Evolutionary conservation across 2,329 filamentous ascomycete genomes (phyloP).

Genomic region (Fusarium sp.): DNA sequence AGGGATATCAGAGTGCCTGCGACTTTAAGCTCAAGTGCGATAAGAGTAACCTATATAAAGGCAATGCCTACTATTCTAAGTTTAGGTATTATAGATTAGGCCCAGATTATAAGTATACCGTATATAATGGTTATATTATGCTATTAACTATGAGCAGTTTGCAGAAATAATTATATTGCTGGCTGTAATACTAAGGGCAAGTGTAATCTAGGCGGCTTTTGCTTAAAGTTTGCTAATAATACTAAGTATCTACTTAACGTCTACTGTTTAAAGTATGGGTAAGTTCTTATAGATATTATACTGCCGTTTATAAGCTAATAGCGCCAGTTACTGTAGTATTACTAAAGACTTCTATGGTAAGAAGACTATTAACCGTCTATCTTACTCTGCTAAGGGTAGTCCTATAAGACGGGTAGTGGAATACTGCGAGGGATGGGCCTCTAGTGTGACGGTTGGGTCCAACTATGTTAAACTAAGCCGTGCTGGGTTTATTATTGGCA

Average conservation of each 20-base stretch:
- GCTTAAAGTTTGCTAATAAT: not conserved
- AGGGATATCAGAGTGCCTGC: conserved; percentile 37
- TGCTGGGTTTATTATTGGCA: too few species aligned
- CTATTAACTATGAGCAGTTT: not conserved
- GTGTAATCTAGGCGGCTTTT: not conserved
- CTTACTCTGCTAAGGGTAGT: not conserved
- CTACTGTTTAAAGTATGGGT: not conserved
- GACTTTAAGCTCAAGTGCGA: conserved; percentile 43
- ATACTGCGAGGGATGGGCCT: not conserved
- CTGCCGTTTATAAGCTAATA: not conserved
- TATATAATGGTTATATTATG: accelerated
- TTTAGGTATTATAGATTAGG: conserved; percentile 41
- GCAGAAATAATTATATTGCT: conserved; percentile 18
- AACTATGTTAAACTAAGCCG: too few species aligned
- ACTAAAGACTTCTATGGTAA: not conserved
- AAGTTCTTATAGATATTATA: not conserved
- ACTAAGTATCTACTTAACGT: not conserved
- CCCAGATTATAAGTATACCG: not conserved
- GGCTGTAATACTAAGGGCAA: conserved; percentile 39
- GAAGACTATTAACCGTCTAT: not conserved
- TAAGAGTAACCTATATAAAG: conserved; percentile 41
- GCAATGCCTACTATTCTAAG: conserved; percentile 46
- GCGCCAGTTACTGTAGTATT: not conserved
- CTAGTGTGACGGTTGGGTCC: too few species aligned
- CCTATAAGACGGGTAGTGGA: not conserved